Evolutionary conservation across 2,329 filamentous ascomycete species (phyloP).

Genomic region (Pseudogymnoascus sp.): DNA sequence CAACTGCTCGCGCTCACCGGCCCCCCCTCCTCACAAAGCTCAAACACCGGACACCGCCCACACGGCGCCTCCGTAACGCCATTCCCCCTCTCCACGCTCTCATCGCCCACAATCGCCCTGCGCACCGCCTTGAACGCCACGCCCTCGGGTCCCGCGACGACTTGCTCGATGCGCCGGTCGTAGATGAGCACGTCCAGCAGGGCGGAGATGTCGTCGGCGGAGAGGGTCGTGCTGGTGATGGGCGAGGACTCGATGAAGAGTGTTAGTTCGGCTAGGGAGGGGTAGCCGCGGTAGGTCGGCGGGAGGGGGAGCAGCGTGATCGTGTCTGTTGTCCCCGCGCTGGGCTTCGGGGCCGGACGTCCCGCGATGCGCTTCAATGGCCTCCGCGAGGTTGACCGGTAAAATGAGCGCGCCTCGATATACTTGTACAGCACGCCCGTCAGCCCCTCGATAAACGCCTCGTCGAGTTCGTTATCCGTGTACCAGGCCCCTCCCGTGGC

Average conservation of each 20-base stretch:
- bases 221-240: constrained; percentile 61
- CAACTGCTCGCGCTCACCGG: constrained; percentile 85
- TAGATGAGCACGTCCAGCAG: constrained; percentile 82
- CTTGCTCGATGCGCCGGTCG: constrained; percentile 72
- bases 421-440: constrained; percentile 65
- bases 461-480: constrained; percentile 81
- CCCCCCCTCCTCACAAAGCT: constrained; percentile 83
- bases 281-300: constrained; percentile 66
- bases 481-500: constrained; percentile 94
- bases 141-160: constrained; percentile 29
- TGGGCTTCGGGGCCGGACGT: neutral
- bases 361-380: constrained; percentile 21
- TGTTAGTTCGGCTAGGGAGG: constrained; percentile 71
- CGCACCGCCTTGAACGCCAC: constrained; percentile 29
- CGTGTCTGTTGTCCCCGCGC: constrained; percentile 12
- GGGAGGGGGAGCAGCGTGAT: constrained; percentile 41
- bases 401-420: constrained; percentile 65
- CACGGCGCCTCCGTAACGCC: constrained; percentile 76
- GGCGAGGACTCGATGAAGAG: constrained; percentile 59
- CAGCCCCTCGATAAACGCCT: constrained; percentile 74
- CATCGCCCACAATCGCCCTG: constrained; percentile 17
- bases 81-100: constrained; percentile 37
- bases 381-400: constrained; percentile 34
- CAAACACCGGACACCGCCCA: constrained; percentile 85
- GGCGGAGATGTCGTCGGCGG: constrained; percentile 71